Conservation (phyloP, 78 protist species). For the Salpingoeca rosetta region DNA sequence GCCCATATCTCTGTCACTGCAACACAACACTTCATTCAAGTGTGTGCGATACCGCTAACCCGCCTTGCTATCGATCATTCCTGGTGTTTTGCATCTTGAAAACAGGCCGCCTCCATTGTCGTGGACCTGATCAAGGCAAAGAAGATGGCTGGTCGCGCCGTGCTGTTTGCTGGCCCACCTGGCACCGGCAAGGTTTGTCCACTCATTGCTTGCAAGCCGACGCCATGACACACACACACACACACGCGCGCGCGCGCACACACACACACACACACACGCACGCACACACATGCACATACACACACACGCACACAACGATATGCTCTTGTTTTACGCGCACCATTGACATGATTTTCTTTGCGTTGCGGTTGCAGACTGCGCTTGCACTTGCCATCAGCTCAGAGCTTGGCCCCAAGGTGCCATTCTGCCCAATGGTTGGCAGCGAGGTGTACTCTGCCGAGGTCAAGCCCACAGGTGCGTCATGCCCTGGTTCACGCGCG, state of each 20-base stretch:
- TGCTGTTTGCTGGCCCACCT: conserved; percentile 97
- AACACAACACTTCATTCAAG: too few relatives aligned
- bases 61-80: too few relatives aligned
- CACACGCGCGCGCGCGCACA: too few relatives aligned
- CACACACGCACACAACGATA: too few relatives aligned
- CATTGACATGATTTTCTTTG: background rate
- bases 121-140: conserved; percentile 90
- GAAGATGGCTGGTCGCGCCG: conserved; percentile 99
- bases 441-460: conserved; percentile 93
- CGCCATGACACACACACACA: too few relatives aligned
- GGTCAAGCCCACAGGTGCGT: conserved; percentile 35
- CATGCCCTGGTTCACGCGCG: too few relatives aligned
- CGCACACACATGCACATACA: too few relatives aligned
- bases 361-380: conserved; percentile 82
- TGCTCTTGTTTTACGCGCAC: too few relatives aligned
- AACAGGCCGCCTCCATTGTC: conserved; percentile 92
- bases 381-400: conserved; percentile 92
- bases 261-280: too few relatives aligned
- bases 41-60: too few relatives aligned
- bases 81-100: background rate
- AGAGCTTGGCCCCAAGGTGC: conserved; percentile 97
- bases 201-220: background rate
- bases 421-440: conserved; percentile 99
- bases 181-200: conserved; percentile 77
- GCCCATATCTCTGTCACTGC: too few relatives aligned